Evolutionary conservation across 169 alveolate genomes (phyloP), one percentile per base, ranked within the genome.

Genomic region (Eimeria sp.): DNA sequence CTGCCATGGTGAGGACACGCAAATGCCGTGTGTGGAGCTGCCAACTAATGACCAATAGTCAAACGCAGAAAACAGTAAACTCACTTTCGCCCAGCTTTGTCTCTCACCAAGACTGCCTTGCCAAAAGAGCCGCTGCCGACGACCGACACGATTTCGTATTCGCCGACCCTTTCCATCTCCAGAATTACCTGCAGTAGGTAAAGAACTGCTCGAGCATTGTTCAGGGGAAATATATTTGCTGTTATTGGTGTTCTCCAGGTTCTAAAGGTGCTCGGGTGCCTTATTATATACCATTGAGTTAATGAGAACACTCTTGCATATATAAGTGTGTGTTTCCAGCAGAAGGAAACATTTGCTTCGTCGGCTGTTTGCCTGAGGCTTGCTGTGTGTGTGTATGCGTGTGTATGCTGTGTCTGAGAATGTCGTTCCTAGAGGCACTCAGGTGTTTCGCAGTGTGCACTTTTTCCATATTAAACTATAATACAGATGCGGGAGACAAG

Each of bases 91-190:
- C 93, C 96, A 1, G 49, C 72, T 45, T 70, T 93, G 63, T 93
- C 96, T 57, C 75, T 93, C 76, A 93, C 96, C 45, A 93, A 92
- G 67, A 93, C 96, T 0, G 96, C 96, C 88, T 83, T 93, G 65
- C 96, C 96, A 57, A 93, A 93, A 47, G 96, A 93, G 78, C 96
- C 96, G 78, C 94, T 93, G 72, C 96, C 96, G 27, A 93, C 96
- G 43, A 93, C 96, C 30, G 94, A 65, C 61, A 80, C 89, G 57
- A 93, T 70, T 65, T 93, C 96, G 89, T 93, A 93, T 20, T 83
- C 94, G 13, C 96, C 96, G 13, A 93, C 63, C n/a, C 67, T 13
- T 25, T 86, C 93, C 93, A 86, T 86, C 30, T 63, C 63, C 87
- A 45, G 43, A 47, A 45, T 25, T 7, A 45, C 20, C 63, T 76